Base-by-base conservation (phyloP, 1,284 basidiomycete genomes). In the Ceratobasidium sp. region DNA sequence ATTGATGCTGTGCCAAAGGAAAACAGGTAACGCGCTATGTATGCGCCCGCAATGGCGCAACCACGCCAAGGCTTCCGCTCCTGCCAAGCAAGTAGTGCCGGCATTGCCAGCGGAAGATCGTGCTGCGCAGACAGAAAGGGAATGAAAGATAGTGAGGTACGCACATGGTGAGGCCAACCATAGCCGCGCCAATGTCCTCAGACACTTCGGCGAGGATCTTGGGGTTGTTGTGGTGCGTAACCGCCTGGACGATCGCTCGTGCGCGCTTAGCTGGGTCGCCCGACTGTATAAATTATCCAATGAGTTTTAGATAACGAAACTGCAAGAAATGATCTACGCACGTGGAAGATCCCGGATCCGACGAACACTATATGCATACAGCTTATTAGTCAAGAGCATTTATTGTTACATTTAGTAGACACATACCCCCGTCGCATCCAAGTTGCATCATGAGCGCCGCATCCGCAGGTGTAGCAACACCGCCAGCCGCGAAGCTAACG, bases 381-480 rank as follows among this genome's bases (percentile, higher is more conserved):
- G 74, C 57, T 38, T 43, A 73, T 54, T 59, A 77, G 62, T 72
- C 72, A 74, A 30, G 54, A 57, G 43, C 21, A 14, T 35, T 54
- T 46, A n/a, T 76, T 74, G 73, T 1, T 57, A 52, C 9, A 54
- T 21, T 62, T 64, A n/a, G 57, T n/a, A 8, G 57, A 52, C 49
- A 83, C 87, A 76, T 78, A 94, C 94, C 94, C 86, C 98, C 97
- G 80, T 99, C 97, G 81, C 95, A 96, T 61, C 97, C 96, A 46
- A 99, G 88, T 81, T 98, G 96, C 97, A 99, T 99, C 97, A 99
- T 98, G 76, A 99, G 84, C 2, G 98, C 98, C 26, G 97, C 98
- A 81, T 99, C 97, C 76, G 96, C 92, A 59, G 97, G 97, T 5
- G 97, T 98, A 62, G 98, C 96, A 73, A 99, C 89, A 76, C 97